Evolutionary conservation across 169 alveolate species (phyloP).

Genomic region (Plasmodium vivax): DNA sequence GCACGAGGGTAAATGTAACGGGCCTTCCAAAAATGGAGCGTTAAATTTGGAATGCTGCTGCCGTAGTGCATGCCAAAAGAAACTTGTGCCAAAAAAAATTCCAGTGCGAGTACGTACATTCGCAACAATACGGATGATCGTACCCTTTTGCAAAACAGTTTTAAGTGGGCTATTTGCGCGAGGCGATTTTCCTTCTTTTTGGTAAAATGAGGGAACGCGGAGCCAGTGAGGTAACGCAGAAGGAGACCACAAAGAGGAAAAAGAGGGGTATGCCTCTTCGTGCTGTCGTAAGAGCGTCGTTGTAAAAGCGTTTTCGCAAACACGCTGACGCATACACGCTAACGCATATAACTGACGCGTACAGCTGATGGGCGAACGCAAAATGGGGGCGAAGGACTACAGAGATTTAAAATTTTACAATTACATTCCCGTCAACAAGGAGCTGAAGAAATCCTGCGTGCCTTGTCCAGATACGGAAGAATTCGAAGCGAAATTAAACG

Average conservation of each 20-base stretch:
- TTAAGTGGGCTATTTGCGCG: not conserved
- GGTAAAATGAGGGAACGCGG: not conserved
- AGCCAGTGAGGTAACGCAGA: not conserved
- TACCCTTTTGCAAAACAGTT: not conserved
- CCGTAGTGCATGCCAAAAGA: not conserved
- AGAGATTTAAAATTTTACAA: conserved; percentile 74
- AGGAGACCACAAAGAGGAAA: not conserved
- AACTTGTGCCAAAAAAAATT: not conserved
- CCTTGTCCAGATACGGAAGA: conserved; percentile 79
- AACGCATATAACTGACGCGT: not conserved
- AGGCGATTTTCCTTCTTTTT: not conserved
- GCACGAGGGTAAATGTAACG: not conserved
- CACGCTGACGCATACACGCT: not conserved
- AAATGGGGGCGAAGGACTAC: conserved; percentile 40
- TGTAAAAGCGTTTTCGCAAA: not conserved
- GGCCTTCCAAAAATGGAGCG: not conserved
- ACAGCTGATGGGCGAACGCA: not conserved
- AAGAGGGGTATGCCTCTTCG: not conserved
- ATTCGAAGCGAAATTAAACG: conserved; percentile 73
- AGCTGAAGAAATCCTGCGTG: conserved; percentile 73
- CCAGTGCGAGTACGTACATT: not conserved
- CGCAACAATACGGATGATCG: not conserved
- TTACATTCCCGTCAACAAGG: conserved; percentile 77
- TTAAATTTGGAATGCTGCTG: not conserved
- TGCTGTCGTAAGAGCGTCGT: not conserved